These are phyloP conservation scores for Capsicum baccatum DNA, from an alignment of 257 asterid genomes.

Conservation along the genomic window DNA sequence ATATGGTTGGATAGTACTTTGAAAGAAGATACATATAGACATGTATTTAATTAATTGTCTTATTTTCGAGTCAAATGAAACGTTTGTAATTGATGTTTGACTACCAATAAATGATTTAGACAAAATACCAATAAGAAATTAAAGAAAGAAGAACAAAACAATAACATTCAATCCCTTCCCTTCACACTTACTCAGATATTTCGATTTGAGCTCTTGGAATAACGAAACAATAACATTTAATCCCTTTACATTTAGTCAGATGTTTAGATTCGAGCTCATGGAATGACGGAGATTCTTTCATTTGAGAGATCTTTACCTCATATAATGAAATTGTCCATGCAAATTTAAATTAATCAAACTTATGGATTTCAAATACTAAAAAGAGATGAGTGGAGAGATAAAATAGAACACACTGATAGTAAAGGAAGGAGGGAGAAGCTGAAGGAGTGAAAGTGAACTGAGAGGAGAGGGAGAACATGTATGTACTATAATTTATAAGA, in stretches of 20 bases:
- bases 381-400: background rate
- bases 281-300: background rate
- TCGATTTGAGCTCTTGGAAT: background rate
- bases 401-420: background rate
- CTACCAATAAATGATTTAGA: background rate
- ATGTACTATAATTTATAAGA: conserved; percentile 10
- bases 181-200: too few relatives aligned
- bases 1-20: too few relatives aligned
- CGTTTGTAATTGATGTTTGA: conserved; percentile 24
- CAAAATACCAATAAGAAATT: background rate
- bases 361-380: background rate
- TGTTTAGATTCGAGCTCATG: background rate
- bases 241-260: background rate
- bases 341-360: background rate
- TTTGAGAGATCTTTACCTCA: background rate
- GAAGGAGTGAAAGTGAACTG: conserved; percentile 7
- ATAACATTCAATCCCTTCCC: background rate
- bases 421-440: background rate
- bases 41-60: background rate
- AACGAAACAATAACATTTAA: background rate
- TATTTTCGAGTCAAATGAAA: background rate
- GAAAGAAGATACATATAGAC: background rate
- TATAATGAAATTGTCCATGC: background rate
- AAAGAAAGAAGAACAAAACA: background rate
- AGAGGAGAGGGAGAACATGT: conserved; percentile 21